Conservation (phyloP, 331 rosid species). For the Phaseolus coccineus region DNA sequence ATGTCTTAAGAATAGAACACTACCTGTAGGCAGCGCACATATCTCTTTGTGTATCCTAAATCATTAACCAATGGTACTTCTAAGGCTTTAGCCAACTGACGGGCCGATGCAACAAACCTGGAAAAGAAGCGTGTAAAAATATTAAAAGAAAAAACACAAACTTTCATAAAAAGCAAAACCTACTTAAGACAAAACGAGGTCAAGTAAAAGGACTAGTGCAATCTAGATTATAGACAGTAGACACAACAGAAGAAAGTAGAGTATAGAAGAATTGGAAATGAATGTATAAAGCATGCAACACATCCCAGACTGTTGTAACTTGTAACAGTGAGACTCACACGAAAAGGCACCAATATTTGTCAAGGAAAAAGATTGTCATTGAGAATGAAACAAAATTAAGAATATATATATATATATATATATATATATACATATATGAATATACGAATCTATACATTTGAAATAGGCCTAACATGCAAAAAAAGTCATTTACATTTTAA, state of each 20-base stretch:
- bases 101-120: constrained; percentile 95
- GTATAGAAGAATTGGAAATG: constrained; percentile 17
- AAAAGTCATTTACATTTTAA: not conserved
- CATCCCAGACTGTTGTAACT: not conserved
- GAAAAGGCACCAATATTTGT: not conserved
- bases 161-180: constrained; percentile 7
- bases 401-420: not conserved
- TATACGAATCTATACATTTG: not conserved
- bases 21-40: constrained; percentile 99
- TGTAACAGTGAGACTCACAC: not conserved
- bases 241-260: not conserved
- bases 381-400: constrained; percentile 7
- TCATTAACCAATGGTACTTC: constrained; percentile 99
- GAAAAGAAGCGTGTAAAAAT: constrained; percentile 22
- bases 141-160: constrained; percentile 20
- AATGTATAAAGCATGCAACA: not conserved
- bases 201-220: constrained; percentile 16
- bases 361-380: not conserved
- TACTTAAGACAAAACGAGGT: constrained; percentile 40
- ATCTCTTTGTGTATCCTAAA: constrained; percentile 98
- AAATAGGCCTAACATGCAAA: not conserved
- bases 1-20: constrained; percentile 27
- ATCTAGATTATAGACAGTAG: not conserved
- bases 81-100: constrained; percentile 95
- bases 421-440: too few relatives aligned